A percentile compares a stretch with the other conserved stretches of the same genome.
Conservation (phyloP, 176 grass and related monocot species). For the Zea mays region DNA sequence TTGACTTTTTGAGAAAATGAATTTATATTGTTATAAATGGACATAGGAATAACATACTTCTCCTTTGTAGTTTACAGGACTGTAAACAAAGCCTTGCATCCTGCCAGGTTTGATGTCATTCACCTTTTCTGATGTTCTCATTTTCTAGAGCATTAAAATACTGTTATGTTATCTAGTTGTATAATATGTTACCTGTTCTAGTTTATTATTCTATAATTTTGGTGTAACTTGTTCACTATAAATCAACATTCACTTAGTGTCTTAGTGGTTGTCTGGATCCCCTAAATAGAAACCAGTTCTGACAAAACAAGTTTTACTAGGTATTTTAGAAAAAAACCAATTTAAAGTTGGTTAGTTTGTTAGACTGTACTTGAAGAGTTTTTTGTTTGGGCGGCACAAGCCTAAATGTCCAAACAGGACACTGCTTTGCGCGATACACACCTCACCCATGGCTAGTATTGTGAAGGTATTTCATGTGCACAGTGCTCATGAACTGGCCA, state of each 20-base stretch:
- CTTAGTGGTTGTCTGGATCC: not conserved
- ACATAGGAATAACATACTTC: slow-evolving; percentile 24
- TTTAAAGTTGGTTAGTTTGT: not conserved
- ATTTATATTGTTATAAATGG: slow-evolving; percentile 19
- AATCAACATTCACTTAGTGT: not conserved
- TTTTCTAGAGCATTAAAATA: slow-evolving; percentile 20
- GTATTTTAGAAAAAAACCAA: not conserved
- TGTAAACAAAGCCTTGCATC: slow-evolving; percentile 85
- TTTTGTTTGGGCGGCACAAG: not conserved
- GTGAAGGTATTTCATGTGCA: not conserved
- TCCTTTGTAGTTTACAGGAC: slow-evolving; percentile 75
- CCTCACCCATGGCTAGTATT: not conserved
- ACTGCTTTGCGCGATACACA: not conserved
- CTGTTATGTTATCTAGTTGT: not conserved
- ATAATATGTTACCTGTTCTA: slow-evolving; percentile 2
- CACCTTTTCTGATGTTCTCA: not conserved
- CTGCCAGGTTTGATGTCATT: slow-evolving; percentile 61
- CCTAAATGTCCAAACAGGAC: not conserved
- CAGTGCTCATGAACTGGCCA: not conserved
- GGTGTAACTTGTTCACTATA: not conserved
- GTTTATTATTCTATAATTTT: slow-evolving; percentile 11
- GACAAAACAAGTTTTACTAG: not conserved
- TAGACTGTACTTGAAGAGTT: not conserved
- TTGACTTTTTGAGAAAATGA: slow-evolving; percentile 7
- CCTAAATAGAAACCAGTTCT: not conserved